These are phyloP conservation scores for Erigeron philadelphicus DNA, from an alignment of 140 eudicot species.

Conservation along the genomic window DNA sequence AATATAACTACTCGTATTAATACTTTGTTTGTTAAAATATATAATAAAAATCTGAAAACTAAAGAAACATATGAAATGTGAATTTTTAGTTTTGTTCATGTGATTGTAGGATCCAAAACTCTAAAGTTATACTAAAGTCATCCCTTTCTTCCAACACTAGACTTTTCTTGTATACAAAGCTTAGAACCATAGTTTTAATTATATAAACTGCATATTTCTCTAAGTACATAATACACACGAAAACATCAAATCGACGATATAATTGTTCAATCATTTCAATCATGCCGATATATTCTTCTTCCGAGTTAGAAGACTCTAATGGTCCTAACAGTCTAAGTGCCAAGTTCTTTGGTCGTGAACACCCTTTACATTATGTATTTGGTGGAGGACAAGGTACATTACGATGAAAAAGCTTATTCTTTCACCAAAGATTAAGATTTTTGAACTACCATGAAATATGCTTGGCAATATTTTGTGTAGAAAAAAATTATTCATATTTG, in stretches of 20 bases:
- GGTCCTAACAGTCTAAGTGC: conserved; percentile 25
- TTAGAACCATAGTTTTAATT: conserved; percentile 35
- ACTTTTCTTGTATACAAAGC: conserved; percentile 40
- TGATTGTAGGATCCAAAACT: conserved; percentile 34
- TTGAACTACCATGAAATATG: neutral
- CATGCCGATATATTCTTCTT: conserved; percentile 66
- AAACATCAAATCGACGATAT: neutral
- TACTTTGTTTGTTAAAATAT: too few relatives aligned
- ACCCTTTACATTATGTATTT: conserved; percentile 51
- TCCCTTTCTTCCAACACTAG: conserved; percentile 50
- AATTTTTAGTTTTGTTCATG: conserved; percentile 14
- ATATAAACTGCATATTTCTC: conserved; percentile 28
- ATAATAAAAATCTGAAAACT: neutral
- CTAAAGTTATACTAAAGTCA: conserved; percentile 52
- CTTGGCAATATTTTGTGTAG: neutral
- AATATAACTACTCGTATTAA: too few relatives aligned
- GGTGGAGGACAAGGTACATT: conserved; percentile 75
- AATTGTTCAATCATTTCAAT: neutral
- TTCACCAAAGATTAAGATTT: neutral
- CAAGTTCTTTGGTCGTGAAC: conserved; percentile 52
- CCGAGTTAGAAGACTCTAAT: conserved; percentile 45
- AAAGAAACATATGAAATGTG: neutral
- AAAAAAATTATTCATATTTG: neutral
- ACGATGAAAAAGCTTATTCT: neutral
- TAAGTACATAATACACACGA: neutral